Base-by-base conservation (phyloP, 257 asterid species). In the Przewalskia tangutica region DNA sequence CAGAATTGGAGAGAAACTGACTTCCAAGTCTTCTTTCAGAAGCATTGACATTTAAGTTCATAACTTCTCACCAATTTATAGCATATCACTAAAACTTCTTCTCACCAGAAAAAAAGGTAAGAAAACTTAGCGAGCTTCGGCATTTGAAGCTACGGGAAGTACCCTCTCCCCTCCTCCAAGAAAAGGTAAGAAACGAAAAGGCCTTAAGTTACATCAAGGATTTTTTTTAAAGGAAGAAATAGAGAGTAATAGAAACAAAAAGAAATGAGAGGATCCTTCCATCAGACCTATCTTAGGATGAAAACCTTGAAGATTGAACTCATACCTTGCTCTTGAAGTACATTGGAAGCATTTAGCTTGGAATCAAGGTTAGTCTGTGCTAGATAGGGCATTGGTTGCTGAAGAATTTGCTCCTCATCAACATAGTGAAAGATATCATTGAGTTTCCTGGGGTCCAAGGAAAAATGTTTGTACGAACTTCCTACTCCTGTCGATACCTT, bases 381-480 rank as follows among this genome's bases (percentile, higher is more conserved):
- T 71, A 94, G 82, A 90, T 93, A 94, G 81, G 89, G 83, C 65
- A 88, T 81, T 76, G 97, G 95, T 87, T 90, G 97, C 85, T 88
- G 98, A 85, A 89, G 86, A 86, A 85, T 87, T 63, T 84, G 88
- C 73, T 92, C 98, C 36, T 94, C 98, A 9, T 91, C 97, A 81
- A 93, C 90, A 87, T 88, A 94, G 86, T 92, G 95, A 84, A 96
- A 96, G 65, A 94, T 92, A 85, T 96, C 98, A 84, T 91, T 96
- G 88, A 94, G 92, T 91, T 81, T 93, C 97, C 87, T 96, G 99
- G 79, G 99, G 99, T 58, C 98, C 99, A 82, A 96, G 98, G 71
- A 94, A 96, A 85, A 96, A 94, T 34, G 97, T 94, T 79, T 96
- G 98, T 82, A 91, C 92, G 70, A 96, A 96, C 84, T 94, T 90